Percentiles rank a stretch among this genome's conserved stretches.
These are phyloP conservation scores for Dactylella cylindrospora DNA, from an alignment of 2,329 filamentous ascomycete genomes.

Conservation along the genomic window DNA sequence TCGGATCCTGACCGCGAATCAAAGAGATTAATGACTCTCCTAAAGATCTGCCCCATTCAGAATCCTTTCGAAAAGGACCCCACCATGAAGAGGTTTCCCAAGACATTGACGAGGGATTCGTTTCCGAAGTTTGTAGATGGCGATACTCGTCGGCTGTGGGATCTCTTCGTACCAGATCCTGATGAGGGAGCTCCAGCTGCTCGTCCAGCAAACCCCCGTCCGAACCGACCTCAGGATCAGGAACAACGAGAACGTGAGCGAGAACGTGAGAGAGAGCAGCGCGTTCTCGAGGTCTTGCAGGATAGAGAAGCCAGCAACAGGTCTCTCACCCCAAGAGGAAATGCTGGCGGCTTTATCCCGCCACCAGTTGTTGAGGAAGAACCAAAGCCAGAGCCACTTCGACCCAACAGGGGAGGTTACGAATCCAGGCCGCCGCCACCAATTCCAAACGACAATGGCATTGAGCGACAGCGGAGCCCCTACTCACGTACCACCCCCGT, in stretches of 20 bases:
- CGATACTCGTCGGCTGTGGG: constrained; percentile 36
- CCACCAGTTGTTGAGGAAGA: constrained; percentile 19
- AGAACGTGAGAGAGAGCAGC: constrained; percentile 29
- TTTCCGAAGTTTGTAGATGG: constrained; percentile 39
- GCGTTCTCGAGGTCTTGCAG: constrained; percentile 32
- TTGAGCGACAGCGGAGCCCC: constrained; percentile 35
- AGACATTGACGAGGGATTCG: constrained; percentile 34
- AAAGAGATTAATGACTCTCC: constrained; percentile 45
- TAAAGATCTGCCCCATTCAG: constrained; percentile 45
- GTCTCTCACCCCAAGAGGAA: constrained; percentile 27
- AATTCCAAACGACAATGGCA: constrained; percentile 34
- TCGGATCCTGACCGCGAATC: constrained; percentile 46
- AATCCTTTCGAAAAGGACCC: constrained; percentile 44
- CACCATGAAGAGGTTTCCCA: constrained; percentile 35
- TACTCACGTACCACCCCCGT: constrained; percentile 21
- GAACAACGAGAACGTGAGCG: constrained; percentile 17
- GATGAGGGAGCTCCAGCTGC: constrained; percentile 12
- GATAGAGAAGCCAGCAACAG: constrained; percentile 24
- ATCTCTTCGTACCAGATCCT: constrained; percentile 39
- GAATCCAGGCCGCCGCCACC: constrained; percentile 36
- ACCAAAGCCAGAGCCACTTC: constrained; percentile 18
- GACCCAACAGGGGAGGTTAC: constrained; percentile 17
- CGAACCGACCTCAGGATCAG: constrained; percentile 8
- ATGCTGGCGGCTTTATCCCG: constrained; percentile 16
- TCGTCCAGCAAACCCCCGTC: constrained; percentile 6